These are phyloP conservation scores for Chytriomyces sp. DNA, from an alignment of 192 early-diverging fungal genomes.

Conservation along the genomic window DNA sequence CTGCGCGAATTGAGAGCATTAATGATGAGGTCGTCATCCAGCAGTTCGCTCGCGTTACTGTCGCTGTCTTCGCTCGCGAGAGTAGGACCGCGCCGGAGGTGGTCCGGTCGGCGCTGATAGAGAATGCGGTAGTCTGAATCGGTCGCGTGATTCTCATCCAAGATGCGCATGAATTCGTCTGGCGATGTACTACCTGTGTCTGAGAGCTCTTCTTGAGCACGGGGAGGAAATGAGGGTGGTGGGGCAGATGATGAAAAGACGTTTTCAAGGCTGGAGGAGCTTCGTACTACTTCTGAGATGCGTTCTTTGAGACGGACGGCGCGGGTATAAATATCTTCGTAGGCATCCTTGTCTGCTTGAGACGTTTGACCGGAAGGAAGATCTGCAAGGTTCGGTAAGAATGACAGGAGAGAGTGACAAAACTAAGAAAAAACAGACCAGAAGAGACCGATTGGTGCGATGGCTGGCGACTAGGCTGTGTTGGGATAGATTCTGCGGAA, in stretches of 20 bases:
- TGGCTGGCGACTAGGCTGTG: too few species aligned
- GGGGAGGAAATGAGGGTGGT: background rate
- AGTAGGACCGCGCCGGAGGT: background rate
- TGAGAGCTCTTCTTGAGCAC: background rate
- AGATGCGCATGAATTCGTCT: background rate
- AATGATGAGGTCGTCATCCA: constrained; percentile 45
- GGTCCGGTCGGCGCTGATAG: background rate
- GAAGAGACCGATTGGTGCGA: too few species aligned
- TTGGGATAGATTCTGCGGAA: too few species aligned
- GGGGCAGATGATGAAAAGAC: background rate
- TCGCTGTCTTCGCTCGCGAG: background rate
- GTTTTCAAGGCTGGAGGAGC: background rate
- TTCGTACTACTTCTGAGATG: background rate
- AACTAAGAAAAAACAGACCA: too few species aligned
- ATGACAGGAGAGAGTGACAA: too few species aligned
- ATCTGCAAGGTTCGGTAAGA: too few species aligned
- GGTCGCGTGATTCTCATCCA: constrained; percentile 4
- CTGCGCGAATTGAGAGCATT: constrained; percentile 41
- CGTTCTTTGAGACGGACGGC: constrained; percentile 11
- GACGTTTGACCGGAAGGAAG: background rate
- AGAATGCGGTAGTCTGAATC: background rate
- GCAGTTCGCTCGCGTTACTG: constrained; percentile 15
- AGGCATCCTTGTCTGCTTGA: background rate
- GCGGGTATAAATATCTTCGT: constrained; percentile 3
- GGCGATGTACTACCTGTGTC: background rate